A percentile compares a stretch with the other conserved stretches of the same genome.
Evolutionary conservation across 2,329 filamentous ascomycete species (phyloP).

Genomic region (Pseudodiploospora longispora): DNA sequence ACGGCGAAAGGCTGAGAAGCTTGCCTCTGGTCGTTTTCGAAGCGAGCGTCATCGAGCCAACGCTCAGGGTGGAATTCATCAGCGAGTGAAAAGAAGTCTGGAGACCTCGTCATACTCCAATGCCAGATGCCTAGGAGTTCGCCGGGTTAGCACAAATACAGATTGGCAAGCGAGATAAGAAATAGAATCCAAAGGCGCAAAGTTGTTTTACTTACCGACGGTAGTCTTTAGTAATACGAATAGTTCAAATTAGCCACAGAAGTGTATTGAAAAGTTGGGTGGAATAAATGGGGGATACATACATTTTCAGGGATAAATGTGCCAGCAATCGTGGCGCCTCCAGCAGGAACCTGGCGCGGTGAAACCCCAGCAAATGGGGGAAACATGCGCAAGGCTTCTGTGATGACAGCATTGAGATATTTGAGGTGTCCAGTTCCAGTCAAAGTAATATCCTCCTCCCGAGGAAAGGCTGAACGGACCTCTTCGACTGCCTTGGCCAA

Average conservation of each 20-base stretch:
- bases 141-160: neutral
- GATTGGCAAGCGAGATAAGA: slow-evolving; percentile 1
- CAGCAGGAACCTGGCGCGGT: neutral
- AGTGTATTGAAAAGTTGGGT: neutral
- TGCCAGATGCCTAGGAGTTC: neutral
- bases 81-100: neutral
- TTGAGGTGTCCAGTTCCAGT: slow-evolving; percentile 19
- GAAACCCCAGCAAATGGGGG: slow-evolving; percentile 15
- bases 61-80: slow-evolving; percentile 1
- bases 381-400: slow-evolving; percentile 34
- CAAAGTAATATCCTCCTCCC: slow-evolving; percentile 30
- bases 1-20: slow-evolving; percentile 1
- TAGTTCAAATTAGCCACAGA: too few relatives aligned
- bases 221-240: neutral
- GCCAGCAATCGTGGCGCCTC: neutral
- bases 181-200: neutral
- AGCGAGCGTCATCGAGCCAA: neutral
- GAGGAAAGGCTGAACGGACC: slow-evolving; percentile 28
- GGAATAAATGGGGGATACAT: neutral
- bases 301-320: neutral
- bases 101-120: neutral
- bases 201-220: neutral
- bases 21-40: neutral
- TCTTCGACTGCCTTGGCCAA: slow-evolving; percentile 26
- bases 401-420: slow-evolving; percentile 33